Evolutionary conservation across 2,329 filamentous ascomycete genomes (phyloP), one percentile per base, ranked within the genome.

Genomic region (Fusarium buxicola): DNA sequence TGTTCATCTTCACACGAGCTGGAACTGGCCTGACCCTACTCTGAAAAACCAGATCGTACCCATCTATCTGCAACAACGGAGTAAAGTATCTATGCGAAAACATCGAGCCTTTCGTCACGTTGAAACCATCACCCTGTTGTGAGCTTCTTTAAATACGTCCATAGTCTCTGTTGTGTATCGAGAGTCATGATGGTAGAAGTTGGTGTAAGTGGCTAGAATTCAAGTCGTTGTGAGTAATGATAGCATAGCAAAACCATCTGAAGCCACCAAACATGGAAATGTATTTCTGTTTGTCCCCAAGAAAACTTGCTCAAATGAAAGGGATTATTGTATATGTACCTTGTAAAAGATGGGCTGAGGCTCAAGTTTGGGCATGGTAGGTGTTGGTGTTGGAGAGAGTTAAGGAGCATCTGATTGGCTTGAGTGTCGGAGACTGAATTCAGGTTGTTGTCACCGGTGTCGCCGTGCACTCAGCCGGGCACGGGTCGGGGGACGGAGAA

Each of bases 321-420:
- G n/a, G n/a, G n/a, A n/a, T n/a, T n/a, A n/a, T n/a, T n/a, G n/a
- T n/a, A n/a, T n/a, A n/a, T 24, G 11, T 28, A 47, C 24, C n/a
- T 6, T 9, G 34, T 47, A n/a, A n/a, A 21, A 34, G n/a, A 28
- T 35, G 21, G 25, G 25, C 11, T 47, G 44, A 47, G 44, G 32
- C 44, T 27, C 44, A 28, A 47, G 32, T 18, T 10, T 18, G 49
- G 18, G 31, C 16, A 24, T 24, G 43, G 39, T 46, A 32, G 49
- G 40, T 8, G 34, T 36, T 40, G 32, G 40, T 8, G 40, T 38
- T 52, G 49, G 49, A n/a, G 16, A 38, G 32, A 24, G 30, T n/a
- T 40, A 3, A n/a, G 11, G 12, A 31, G 31, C 31, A 15, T 39
- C 18, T 56, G 46, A 51, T 56, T 56, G 53, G 53, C 18, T 15